phyloP scores from a whole-genome alignment of 73 alveolate genomes.

The Paramecium bursaria region DNA sequence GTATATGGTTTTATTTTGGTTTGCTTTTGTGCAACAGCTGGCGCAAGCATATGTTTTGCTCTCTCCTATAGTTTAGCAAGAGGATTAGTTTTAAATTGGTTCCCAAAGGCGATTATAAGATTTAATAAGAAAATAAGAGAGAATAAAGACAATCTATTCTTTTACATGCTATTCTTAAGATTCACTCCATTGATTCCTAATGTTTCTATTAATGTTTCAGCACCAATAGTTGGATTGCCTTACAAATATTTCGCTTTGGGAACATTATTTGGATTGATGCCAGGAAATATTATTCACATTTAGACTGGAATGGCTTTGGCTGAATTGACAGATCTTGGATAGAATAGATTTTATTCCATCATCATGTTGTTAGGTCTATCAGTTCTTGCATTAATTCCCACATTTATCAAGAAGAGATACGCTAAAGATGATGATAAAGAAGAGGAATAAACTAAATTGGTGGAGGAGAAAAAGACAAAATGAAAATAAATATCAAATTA shows the following conservation, averaged over 20 bases:
- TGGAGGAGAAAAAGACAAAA: no score
- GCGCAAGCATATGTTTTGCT: conserved; percentile 84
- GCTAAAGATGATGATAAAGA: not conserved
- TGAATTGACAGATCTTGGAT: conserved; percentile 77
- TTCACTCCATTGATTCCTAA: conserved; percentile 88
- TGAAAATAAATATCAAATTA: no score
- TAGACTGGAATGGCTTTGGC: conserved; percentile 80
- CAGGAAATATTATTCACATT: conserved; percentile 82
- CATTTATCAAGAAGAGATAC: conserved; percentile 7
- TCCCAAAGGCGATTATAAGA: conserved; percentile 68
- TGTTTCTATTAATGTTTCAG: conserved; percentile 81
- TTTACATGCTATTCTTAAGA: conserved; percentile 85
- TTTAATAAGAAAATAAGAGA: conserved; percentile 68
- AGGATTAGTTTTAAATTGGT: conserved; percentile 76
- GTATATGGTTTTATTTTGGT: conserved; percentile 78
- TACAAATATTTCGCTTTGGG: conserved; percentile 76
- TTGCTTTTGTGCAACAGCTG: conserved; percentile 86
- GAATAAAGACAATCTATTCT: conserved; percentile 77
- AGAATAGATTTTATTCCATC: not conserved
- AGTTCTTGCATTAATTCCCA: not conserved
- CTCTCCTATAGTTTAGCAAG: conserved; percentile 80
- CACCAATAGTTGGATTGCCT: conserved; percentile 87
- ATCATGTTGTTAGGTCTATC: not conserved
- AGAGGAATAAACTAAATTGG: no score
- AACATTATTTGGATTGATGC: conserved; percentile 85